phyloP scores from a whole-genome alignment of 75 land plant genomes.

The Pseudotsuga menziesii region DNA sequence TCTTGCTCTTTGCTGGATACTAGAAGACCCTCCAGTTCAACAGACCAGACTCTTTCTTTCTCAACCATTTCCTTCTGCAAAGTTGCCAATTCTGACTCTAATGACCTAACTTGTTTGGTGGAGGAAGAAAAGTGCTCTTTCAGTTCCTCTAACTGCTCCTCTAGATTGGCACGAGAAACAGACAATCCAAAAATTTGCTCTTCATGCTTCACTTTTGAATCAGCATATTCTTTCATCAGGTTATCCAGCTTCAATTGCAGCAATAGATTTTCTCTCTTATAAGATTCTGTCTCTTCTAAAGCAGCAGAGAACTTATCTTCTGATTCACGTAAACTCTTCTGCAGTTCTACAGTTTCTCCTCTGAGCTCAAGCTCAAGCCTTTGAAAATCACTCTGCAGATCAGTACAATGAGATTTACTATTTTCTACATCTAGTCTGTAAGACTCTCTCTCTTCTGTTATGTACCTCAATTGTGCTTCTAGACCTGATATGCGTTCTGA shows the following conservation, averaged over 20 bases:
- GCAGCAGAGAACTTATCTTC: constrained; percentile 30
- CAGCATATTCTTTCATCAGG: constrained; percentile 40
- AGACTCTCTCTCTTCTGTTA: constrained; percentile 49
- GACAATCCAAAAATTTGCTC: constrained; percentile 34
- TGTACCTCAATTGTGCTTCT: constrained; percentile 57
- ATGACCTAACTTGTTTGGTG: constrained; percentile 18
- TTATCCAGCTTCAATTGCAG: constrained; percentile 35
- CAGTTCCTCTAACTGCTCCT: constrained; percentile 33
- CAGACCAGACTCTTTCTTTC: constrained; percentile 35
- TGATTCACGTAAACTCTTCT: constrained; percentile 29
- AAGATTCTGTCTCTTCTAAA: constrained; percentile 40
- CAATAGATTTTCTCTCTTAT: constrained; percentile 25
- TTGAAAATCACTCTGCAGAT: constrained; percentile 35
- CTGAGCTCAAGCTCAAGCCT: constrained; percentile 36
- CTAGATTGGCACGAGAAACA: constrained; percentile 26
- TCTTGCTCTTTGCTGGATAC: constrained; percentile 32
- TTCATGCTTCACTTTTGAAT: constrained; percentile 28
- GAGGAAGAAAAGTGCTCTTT: constrained; percentile 19
- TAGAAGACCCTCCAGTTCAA: constrained; percentile 41
- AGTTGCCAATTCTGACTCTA: constrained; percentile 45
- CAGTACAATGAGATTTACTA: constrained; percentile 16
- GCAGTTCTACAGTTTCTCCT: constrained; percentile 22
- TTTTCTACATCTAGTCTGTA: constrained; percentile 36
- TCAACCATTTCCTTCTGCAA: constrained; percentile 34
- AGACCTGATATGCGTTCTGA: constrained; percentile 51